These are phyloP conservation scores for Boletus reticuloceps DNA, from an alignment of 768 basidiomycete species.

Conservation along the genomic window DNA sequence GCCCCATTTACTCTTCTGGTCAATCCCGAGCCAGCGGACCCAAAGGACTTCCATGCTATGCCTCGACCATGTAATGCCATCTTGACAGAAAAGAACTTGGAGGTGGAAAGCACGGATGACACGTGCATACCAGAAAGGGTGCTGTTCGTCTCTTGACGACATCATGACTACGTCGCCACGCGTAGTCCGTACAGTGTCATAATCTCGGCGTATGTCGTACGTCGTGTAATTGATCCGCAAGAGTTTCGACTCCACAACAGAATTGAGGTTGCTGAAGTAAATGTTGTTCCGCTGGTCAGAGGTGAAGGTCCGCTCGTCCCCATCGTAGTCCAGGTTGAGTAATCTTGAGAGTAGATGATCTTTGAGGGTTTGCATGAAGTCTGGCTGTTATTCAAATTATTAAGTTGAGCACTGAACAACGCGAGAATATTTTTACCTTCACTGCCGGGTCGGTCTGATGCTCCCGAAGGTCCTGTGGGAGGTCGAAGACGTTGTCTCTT, in stretches of 20 bases:
- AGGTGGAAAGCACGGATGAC: background rate
- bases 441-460: constrained; percentile 13
- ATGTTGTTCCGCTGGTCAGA: background rate
- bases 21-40: background rate
- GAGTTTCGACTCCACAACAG: background rate
- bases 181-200: constrained; percentile 1
- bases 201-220: no score
- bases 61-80: background rate
- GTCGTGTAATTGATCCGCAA: background rate
- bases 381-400: background rate
- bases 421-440: background rate
- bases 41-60: background rate
- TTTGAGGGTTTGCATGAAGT: background rate
- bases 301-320: constrained; percentile 8
- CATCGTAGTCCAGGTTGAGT: background rate
- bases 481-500: background rate
- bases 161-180: constrained; percentile 10
- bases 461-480: background rate
- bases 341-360: background rate
- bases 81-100: background rate
- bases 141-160: background rate
- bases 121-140: constrained; percentile 16
- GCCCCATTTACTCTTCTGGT: background rate
- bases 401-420: no score
- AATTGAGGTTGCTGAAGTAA: background rate